Evolutionary conservation across 176 grass and related monocot genomes (phyloP).

Genomic region (Bromus sterilis): DNA sequence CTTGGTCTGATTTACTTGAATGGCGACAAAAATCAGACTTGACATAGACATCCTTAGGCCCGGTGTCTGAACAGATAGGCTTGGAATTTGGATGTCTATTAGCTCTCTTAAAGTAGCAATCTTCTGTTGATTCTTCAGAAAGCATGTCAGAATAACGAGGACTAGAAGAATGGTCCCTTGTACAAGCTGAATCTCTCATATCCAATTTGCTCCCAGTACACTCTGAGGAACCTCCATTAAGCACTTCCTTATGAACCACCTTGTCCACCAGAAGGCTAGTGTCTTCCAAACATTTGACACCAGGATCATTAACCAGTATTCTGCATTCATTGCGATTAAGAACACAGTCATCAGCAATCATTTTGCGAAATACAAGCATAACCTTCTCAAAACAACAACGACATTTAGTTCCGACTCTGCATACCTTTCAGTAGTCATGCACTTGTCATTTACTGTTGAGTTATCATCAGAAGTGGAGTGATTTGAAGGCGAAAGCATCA

Average conservation of each 20-base stretch:
- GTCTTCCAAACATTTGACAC: conserved; percentile 12
- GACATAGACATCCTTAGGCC: conserved; percentile 17
- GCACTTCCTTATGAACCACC: conserved; percentile 18
- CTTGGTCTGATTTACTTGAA: conserved; percentile 26
- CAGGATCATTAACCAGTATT: conserved; percentile 7
- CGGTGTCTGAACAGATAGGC: conserved; percentile 6
- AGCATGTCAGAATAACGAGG: conserved; percentile 31
- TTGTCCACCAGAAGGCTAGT: conserved; percentile 9
- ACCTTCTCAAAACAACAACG: background rate
- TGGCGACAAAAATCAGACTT: conserved; percentile 18
- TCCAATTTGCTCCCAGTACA: conserved; percentile 16
- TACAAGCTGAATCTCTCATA: conserved; percentile 27
- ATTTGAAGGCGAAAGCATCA: conserved; percentile 25
- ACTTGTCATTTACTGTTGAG: conserved; percentile 30
- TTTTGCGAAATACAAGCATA: conserved; percentile 12
- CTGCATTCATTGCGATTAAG: conserved; percentile 24
- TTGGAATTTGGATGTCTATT: conserved; percentile 18
- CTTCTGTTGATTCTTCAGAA: conserved; percentile 52
- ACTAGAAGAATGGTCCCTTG: conserved; percentile 10
- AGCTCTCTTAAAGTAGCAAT: conserved; percentile 42
- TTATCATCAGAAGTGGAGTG: conserved; percentile 25
- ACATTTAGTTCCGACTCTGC: background rate
- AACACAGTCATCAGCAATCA: conserved; percentile 26
- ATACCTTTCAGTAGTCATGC: conserved; percentile 47
- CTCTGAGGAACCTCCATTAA: background rate